Evolutionary conservation across 164 flowering plant species (phyloP).

Genomic region (Saururus chinensis): DNA sequence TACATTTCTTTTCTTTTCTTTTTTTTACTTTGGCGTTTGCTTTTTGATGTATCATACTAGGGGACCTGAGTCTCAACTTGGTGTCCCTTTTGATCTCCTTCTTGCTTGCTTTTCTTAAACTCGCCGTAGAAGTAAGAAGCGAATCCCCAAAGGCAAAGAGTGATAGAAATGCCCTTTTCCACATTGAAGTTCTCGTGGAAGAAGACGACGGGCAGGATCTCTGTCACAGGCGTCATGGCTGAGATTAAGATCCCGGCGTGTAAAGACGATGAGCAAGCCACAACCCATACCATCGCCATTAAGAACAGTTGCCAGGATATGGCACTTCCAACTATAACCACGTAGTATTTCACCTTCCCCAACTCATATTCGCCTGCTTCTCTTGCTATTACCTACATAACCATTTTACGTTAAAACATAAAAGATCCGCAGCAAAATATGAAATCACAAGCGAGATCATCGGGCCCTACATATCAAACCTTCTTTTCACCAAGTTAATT

Average conservation of each 20-base stretch:
- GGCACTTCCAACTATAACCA: constrained; percentile 5
- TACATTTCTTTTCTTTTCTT: too few relatives aligned
- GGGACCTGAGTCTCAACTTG: too few relatives aligned
- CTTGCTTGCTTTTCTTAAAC: constrained; percentile 1
- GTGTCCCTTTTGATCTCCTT: neutral
- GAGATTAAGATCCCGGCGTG: constrained; percentile 7
- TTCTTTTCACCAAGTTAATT: too few relatives aligned
- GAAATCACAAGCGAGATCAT: too few relatives aligned
- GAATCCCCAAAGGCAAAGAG: constrained; percentile 15
- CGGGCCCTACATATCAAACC: too few relatives aligned
- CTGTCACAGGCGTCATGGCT: constrained; percentile 8
- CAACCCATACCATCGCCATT: constrained; percentile 9
- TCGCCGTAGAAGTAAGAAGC: constrained; percentile 14
- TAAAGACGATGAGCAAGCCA: constrained; percentile 12
- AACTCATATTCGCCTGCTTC: constrained; percentile 13
- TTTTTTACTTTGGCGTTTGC: too few relatives aligned
- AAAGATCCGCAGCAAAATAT: too few relatives aligned
- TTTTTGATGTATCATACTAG: neutral
- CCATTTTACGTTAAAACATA: neutral
- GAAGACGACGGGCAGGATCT: constrained; percentile 13
- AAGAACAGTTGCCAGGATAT: constrained; percentile 7
- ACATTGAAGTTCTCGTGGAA: constrained; percentile 17
- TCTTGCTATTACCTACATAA: constrained; percentile 13
- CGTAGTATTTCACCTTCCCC: constrained; percentile 13
- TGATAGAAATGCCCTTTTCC: constrained; percentile 18